These are phyloP conservation scores for Pyrenophora tritici-repentis DNA, from an alignment of 2,329 filamentous ascomycete genomes.

Conservation along the genomic window DNA sequence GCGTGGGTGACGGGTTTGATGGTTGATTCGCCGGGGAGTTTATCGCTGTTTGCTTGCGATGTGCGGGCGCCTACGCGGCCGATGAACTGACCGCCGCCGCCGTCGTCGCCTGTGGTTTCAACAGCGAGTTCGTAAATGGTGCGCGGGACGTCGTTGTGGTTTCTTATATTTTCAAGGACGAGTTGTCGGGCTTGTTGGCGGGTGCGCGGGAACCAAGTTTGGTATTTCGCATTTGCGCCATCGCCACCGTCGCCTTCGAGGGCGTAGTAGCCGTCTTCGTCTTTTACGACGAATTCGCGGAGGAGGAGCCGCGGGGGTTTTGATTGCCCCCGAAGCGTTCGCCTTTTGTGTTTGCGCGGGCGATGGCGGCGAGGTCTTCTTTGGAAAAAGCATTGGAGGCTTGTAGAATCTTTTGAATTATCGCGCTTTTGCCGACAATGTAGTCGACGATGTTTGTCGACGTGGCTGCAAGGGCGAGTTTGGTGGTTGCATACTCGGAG, in stretches of 20 bases:
- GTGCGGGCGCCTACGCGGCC: slow-evolving; percentile 37
- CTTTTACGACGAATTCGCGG: slow-evolving; percentile 33
- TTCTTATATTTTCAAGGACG: slow-evolving; percentile 25
- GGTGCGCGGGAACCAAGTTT: slow-evolving; percentile 32
- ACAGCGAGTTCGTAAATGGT: slow-evolving; percentile 40
- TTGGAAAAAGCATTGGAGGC: slow-evolving; percentile 18
- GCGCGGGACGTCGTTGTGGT: slow-evolving; percentile 20
- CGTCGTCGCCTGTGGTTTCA: slow-evolving; percentile 10
- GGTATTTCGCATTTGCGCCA: slow-evolving; percentile 32
- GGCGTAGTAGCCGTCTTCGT: slow-evolving; percentile 26
- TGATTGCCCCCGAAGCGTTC: slow-evolving; percentile 20
- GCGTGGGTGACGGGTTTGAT: slow-evolving; percentile 19
- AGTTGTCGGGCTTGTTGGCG: slow-evolving; percentile 25
- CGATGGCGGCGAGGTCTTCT: slow-evolving; percentile 27
- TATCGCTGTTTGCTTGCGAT: slow-evolving; percentile 9
- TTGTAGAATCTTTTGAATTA: slow-evolving; percentile 30
- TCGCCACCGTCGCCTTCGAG: slow-evolving; percentile 24
- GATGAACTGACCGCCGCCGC: slow-evolving; percentile 19
- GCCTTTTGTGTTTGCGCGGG: slow-evolving; percentile 20
- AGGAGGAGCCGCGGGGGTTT: slow-evolving; percentile 33
- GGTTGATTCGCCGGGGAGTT: slow-evolving; percentile 3
- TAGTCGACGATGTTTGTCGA: slow-evolving; percentile 29
- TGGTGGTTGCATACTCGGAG: slow-evolving; percentile 34
- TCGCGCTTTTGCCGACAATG: slow-evolving; percentile 22
- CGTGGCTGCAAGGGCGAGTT: slow-evolving; percentile 27